Evolutionary conservation across 495 filamentous ascomycete species (phyloP), one percentile per base, ranked within the genome.

Genomic region (Lasiosphaeria hispida): DNA sequence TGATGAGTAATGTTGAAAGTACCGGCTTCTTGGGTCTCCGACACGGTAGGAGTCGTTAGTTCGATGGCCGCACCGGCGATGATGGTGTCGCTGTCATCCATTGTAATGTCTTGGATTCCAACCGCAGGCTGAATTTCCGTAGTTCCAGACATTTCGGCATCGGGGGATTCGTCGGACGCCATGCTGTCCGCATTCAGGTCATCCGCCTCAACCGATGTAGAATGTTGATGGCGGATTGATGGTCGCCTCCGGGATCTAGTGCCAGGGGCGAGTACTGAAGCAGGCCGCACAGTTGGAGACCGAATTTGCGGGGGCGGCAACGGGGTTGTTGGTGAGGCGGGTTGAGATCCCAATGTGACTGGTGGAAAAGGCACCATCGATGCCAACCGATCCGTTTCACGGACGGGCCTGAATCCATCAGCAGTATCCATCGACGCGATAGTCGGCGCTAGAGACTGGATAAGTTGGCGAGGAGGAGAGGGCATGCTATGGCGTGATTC

Each of bases 1-100:
- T 91, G 86, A 69, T 96, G 94, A n/a, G 90, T 92, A 64, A 98
- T 96, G 69, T 96, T 95, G 72, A 98, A 96, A 0, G 91, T 92
- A 59, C 92, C 90, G 3, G 85, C 82, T 45, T 96, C 92, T 60
- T 88, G 88, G 11, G 85, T 81, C 67, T 94, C 92, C 1, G 93
- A 90, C 0, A 87, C 87, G 50, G 91, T 88, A 2, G 87, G 86
- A 7, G 88, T 87, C 9, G 85, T 83, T 48, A 96, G 69, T 52
- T 85, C 86, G 52, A 96, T 84, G 11, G 87, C 78, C 2, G 90
- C 81, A 34, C 84, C 85, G 41, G 90, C 87, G 50, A 97, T 80
- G 70, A 95, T 87, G 42, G 83, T 77, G 53, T 92, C 87, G 7
- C 85, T 86, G 62, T 90, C 89, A 44, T 86, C 86, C 72, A 88